Evolutionary conservation across 2,329 filamentous ascomycete species (phyloP), one percentile per base, ranked within the genome.

Genomic region (Eutypella sp.): DNA sequence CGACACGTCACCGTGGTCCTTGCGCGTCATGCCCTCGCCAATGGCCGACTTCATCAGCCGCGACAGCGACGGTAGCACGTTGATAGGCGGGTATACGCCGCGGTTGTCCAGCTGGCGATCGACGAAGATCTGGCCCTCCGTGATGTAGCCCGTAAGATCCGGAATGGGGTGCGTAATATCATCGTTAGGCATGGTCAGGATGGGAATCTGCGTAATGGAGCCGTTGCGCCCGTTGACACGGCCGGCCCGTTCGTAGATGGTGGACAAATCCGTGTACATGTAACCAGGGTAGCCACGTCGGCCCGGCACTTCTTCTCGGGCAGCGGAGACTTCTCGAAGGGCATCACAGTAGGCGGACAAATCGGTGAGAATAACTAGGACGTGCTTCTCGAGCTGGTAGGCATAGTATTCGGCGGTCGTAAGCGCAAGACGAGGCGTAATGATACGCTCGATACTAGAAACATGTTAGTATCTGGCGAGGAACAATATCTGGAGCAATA

Each of bases 221-320:
- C 95, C 93, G 63, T 97, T 96, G 60, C 95, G 88, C 59, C 95
- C 95, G 63, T 89, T 78, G 42, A 99, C 93, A 87, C 93, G 93
- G 64, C 93, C 93, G 59, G 93, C 93, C 75, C 93, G 91, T 74
- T 99, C 93, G 78, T 99, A 99, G 62, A 99, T 96, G 65, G 93
- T 99, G 49, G 93, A 96, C 84, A 99, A 87, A 82, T 99, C 95
- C 58, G 93, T 99, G 79, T 99, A 99, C 93, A 99, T 99, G 81
- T 99, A 99, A 88, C 93, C 93, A 44, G 93, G 93, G 76, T 93
- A 99, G 81, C 93, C 93, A 84, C 93, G 92, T 70, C 93, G 92
- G 79, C 93, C 93, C 34, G 93, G 93, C 37, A 99, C 93, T 84
- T 99, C 93, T 79, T 99, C 93, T 75, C 93, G 84, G 44, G 93